Evolutionary conservation across 805 yeast genomes (phyloP), one percentile per base, ranked within the genome.

Genomic region (Candida corydali): DNA sequence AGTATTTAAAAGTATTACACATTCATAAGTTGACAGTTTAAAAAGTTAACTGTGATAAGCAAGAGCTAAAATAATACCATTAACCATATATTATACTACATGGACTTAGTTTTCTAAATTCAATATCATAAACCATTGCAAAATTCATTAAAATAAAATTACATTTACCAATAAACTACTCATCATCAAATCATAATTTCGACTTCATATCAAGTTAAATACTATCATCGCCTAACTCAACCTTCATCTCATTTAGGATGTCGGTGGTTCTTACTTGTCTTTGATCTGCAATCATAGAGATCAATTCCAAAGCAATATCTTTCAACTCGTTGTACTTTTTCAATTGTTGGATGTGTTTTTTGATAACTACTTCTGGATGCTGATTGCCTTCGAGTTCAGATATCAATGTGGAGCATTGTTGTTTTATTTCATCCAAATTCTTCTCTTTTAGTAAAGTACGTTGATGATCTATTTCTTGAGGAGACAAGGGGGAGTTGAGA

Each of bases 241-340:
- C 41, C 20, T 43, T 71, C 76, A 37, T 37, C 47, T 80, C 84
- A 10, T 69, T 62, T 46, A 78, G 55, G 5, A 80, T 69, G 25
- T 70, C 77, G 9, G 59, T 55, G 4, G 75, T 50, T 30, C 70
- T 61, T 18, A 73, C 57, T 17, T 67, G 59, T 40, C 76, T 64
- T 41, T 78, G 82, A 35, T 75, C 78, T 0, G 86, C 82, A 22
- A 82, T 77, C 63, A 78, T 54, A 27, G 74, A 71, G 8, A 78
- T 70, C 42, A 82, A 51, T 5, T 73, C 69, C 36, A 79, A 49
- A 0, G 86, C 84, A 2, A 70, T 65, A 49, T 82, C 88, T 47
- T 75, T 72, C 17, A 82, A 55, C 41, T 80, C 86, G 47, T 82
- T 78, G 54, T 81, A 82, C 37, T 63, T 57, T 42, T 77, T 76